Base-by-base conservation (phyloP, 2,329 filamentous ascomycete species). In the Fusarium torreyae region DNA sequence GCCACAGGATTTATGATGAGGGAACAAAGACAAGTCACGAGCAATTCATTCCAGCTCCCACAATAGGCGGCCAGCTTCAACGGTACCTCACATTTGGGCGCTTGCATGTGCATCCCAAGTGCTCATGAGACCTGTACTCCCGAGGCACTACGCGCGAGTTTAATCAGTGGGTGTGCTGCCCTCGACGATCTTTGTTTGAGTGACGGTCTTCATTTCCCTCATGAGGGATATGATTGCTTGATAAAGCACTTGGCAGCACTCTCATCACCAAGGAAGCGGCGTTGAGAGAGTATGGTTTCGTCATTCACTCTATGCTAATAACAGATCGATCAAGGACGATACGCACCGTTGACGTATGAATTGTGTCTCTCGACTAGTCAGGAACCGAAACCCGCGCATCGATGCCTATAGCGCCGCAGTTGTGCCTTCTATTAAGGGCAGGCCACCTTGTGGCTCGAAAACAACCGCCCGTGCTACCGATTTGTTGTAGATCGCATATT, bases 41-140 rank as follows among this genome's bases (percentile, higher is more conserved):
- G 28, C 28, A 31, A 5, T 31, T 31, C 28, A 31, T 31, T 31
- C 28, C 28, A 28, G 26, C 26, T 28, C 26, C 26, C 8, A 9
- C 26, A 28, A 28, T 28, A 9, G 26, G 26, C 7, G 26, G 26
- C 26, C 26, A 31, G 13, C 28, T 31, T 31, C 10, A 13, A 31
- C 24, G 28, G 59, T 38, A 50, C 57, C 48, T 63, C 52, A 59
- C 33, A 48, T 45, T 18, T 55, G 56, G 68, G 65, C 58, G 65
- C 56, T 60, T 69, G 70, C 70, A 73, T 71, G 68, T 66, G 57
- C 66, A 62, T 63, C 36, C 44, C 36, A 54, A 69, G 58, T 57
- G 67, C 67, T 70, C 67, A 70, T 71, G 57, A 66, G 67, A 72
- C 69, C 57, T 72, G 54, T 36, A 53, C 45, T 51, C 63, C 67